phyloP scores from a whole-genome alignment of 495 filamentous ascomycete species.

The Articulospora tetracladia region DNA sequence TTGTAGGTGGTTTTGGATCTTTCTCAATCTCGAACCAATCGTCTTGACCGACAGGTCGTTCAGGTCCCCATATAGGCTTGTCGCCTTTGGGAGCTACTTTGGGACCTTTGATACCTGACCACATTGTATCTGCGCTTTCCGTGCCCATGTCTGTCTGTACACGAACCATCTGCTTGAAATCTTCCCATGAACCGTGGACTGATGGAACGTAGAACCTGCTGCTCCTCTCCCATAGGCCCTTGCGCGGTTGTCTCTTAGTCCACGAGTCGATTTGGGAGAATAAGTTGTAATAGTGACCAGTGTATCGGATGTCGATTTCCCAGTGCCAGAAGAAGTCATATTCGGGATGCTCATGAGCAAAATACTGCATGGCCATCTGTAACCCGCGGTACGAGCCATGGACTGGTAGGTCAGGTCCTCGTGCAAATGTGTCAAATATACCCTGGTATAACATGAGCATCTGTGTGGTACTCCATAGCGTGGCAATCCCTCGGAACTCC shows the following conservation, averaged over 20 bases:
- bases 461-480: conserved; percentile 88
- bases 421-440: conserved; percentile 67
- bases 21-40: conserved; percentile 67
- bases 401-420: conserved; percentile 64
- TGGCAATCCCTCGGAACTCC: conserved; percentile 85
- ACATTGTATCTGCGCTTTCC: conserved; percentile 67
- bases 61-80: conserved; percentile 81
- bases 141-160: conserved; percentile 85
- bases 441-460: conserved; percentile 86
- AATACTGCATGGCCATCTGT: conserved; percentile 92
- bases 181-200: conserved; percentile 86
- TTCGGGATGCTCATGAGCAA: conserved; percentile 83
- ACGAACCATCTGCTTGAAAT: conserved; percentile 89
- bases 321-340: conserved; percentile 98
- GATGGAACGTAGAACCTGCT: conserved; percentile 86
- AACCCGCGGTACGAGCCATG: conserved; percentile 89
- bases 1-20: conserved; percentile 66
- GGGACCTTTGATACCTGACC: conserved; percentile 42
- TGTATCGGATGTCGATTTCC: conserved; percentile 97
- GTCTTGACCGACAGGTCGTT: conserved; percentile 55
- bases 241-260: conserved; percentile 81
- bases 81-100: conserved; percentile 50
- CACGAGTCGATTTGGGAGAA: conserved; percentile 70
- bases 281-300: conserved; percentile 92
- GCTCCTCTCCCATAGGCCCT: conserved; percentile 92